Percentiles rank a stretch among this genome's conserved stretches.
Conservation (phyloP, 2,329 filamentous ascomycete species). For the Sporothrix euskadiensis region DNA sequence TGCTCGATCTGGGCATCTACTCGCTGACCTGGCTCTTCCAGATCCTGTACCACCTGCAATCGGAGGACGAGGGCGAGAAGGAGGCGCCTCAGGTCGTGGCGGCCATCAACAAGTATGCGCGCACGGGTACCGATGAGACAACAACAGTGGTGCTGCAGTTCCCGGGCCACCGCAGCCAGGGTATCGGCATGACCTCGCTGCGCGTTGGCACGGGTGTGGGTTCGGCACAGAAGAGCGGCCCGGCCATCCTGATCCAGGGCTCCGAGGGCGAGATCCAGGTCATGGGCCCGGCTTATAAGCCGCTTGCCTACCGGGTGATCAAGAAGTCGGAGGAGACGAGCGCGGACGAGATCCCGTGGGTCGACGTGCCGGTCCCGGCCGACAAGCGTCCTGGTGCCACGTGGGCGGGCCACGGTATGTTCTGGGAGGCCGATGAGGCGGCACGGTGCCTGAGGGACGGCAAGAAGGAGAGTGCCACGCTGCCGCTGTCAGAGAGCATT, state of each 20-base stretch:
- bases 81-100: slow-evolving; percentile 67
- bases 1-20: slow-evolving; percentile 87
- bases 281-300: slow-evolving; percentile 68
- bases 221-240: slow-evolving; percentile 53
- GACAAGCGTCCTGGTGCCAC: slow-evolving; percentile 45
- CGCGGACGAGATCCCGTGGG: slow-evolving; percentile 44
- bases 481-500: slow-evolving; percentile 75
- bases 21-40: slow-evolving; percentile 90
- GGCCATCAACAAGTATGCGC: slow-evolving; percentile 66
- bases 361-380: slow-evolving; percentile 56
- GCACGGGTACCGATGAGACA: slow-evolving; percentile 73
- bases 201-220: slow-evolving; percentile 62
- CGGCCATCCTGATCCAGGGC: slow-evolving; percentile 77
- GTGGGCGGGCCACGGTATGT: slow-evolving; percentile 75
- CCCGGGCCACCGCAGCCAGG: slow-evolving; percentile 67
- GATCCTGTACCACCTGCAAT: slow-evolving; percentile 78
- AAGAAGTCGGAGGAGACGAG: slow-evolving; percentile 42
- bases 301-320: slow-evolving; percentile 65
- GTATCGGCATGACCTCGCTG: slow-evolving; percentile 68
- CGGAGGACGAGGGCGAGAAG: slow-evolving; percentile 51
- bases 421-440: slow-evolving; percentile 53
- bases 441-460: slow-evolving; percentile 65
- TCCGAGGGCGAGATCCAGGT: slow-evolving; percentile 81
- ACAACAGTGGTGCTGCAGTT: slow-evolving; percentile 79
- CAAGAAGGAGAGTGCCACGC: slow-evolving; percentile 68